Evolutionary conservation across 176 grass and related monocot species (phyloP).

Genomic region (Zea mays): DNA sequence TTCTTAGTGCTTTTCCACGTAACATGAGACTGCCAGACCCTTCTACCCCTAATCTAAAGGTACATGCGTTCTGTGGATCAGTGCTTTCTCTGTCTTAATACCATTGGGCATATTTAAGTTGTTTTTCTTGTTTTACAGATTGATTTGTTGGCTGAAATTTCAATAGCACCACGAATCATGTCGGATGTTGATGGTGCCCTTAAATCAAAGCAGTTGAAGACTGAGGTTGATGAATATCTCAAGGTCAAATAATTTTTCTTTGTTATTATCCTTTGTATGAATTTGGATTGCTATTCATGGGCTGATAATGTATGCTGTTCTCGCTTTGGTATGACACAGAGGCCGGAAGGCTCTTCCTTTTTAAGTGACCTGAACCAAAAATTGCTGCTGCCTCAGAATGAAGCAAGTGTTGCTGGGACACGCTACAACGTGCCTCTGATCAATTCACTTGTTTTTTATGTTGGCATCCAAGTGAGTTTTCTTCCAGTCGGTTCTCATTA

Average conservation of each 20-base stretch:
- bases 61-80: slow-evolving; percentile 7
- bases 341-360: slow-evolving; percentile 70
- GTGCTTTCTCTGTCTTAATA: slow-evolving; percentile 15
- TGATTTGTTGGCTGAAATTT: slow-evolving; percentile 80
- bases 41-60: slow-evolving; percentile 87
- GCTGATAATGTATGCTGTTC: slow-evolving; percentile 19
- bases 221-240: slow-evolving; percentile 81
- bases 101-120: slow-evolving; percentile 15
- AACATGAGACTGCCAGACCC: slow-evolving; percentile 88
- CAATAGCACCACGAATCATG: slow-evolving; percentile 71
- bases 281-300: not conserved
- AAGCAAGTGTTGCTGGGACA: slow-evolving; percentile 60
- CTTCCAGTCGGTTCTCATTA: not conserved
- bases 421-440: slow-evolving; percentile 79
- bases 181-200: slow-evolving; percentile 71
- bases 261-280: not conserved
- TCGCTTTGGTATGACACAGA: slow-evolving; percentile 32
- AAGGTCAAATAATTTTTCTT: slow-evolving; percentile 59
- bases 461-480: slow-evolving; percentile 73
- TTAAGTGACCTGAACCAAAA: slow-evolving; percentile 74
- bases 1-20: slow-evolving; percentile 82
- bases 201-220: slow-evolving; percentile 75
- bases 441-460: slow-evolving; percentile 86
- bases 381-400: slow-evolving; percentile 72
- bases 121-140: slow-evolving; percentile 51